phyloP scores from a whole-genome alignment of 2,329 filamentous ascomycete species.

The Fusarium devonianum region DNA sequence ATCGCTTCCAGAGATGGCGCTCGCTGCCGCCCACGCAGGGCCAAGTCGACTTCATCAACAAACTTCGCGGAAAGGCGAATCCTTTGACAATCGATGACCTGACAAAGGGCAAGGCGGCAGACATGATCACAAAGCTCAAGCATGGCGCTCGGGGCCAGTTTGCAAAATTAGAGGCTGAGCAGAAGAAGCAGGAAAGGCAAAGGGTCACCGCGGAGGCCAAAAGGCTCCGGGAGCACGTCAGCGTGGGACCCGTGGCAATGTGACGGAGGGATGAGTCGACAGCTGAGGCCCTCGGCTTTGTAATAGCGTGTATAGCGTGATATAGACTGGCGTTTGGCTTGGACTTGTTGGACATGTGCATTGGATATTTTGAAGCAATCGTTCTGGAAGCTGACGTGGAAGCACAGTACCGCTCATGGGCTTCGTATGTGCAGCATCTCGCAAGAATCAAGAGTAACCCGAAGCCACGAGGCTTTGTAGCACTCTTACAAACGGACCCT shows the following conservation, averaged over 20 bases:
- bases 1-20: conserved; percentile 74
- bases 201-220: conserved; percentile 49
- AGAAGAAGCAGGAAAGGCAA: conserved; percentile 56
- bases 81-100: conserved; percentile 63
- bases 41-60: conserved; percentile 76
- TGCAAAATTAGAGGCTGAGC: conserved; percentile 58
- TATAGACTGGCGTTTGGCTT: conserved; percentile 17
- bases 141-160: conserved; percentile 78
- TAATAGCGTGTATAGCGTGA: conserved; percentile 26
- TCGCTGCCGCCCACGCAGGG: conserved; percentile 66
- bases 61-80: conserved; percentile 61
- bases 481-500: too few species aligned
- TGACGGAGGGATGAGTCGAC: conserved; percentile 26
- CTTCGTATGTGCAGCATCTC: too few species aligned
- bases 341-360: neutral
- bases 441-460: neutral
- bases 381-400: conserved; percentile 18
- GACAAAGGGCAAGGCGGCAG: conserved; percentile 80
- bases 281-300: conserved; percentile 7
- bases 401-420: neutral
- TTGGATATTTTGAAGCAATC: conserved; percentile 6
- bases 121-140: conserved; percentile 93
- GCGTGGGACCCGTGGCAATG: conserved; percentile 58
- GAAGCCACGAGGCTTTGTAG: conserved; percentile 8
- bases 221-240: conserved; percentile 58